Evolutionary conservation across 805 yeast genomes (phyloP).

Genomic region (Saccharomycopsis lassenensis): DNA sequence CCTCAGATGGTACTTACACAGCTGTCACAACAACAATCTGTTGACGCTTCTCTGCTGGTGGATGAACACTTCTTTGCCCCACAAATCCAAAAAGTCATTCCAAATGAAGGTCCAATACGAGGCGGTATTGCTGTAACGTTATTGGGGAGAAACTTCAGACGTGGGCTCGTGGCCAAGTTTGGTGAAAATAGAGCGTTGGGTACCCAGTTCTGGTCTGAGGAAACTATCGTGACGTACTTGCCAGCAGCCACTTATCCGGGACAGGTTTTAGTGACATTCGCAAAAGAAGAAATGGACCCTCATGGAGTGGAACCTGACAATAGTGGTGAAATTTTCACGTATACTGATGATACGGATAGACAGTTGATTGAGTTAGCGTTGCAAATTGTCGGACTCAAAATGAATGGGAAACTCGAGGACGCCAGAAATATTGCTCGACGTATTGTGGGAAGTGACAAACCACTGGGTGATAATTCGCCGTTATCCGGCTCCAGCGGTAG

Average conservation of each 20-base stretch:
- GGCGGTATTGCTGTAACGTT: conserved; percentile 96
- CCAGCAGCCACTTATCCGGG: conserved; percentile 91
- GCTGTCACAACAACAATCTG: neutral
- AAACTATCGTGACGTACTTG: conserved; percentile 84
- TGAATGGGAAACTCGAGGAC: conserved; percentile 93
- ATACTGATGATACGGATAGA: conserved; percentile 89
- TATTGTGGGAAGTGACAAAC: conserved; percentile 64
- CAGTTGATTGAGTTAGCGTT: conserved; percentile 90
- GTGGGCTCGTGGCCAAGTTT: conserved; percentile 74
- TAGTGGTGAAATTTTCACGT: conserved; percentile 55
- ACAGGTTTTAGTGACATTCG: conserved; percentile 82
- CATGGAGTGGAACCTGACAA: conserved; percentile 29
- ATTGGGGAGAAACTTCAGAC: conserved; percentile 76
- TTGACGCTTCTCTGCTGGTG: too few relatives aligned
- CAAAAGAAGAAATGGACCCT: conserved; percentile 19
- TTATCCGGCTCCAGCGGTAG: too few relatives aligned
- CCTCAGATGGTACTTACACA: neutral
- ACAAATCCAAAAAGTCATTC: conserved; percentile 75
- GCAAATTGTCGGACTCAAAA: conserved; percentile 92
- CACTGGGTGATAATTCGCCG: too few relatives aligned
- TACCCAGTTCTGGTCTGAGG: conserved; percentile 93
- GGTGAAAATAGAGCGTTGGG: conserved; percentile 72
- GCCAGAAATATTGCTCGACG: conserved; percentile 89
- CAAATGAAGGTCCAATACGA: conserved; percentile 89
- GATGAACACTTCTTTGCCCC: too few relatives aligned